Evolutionary conservation across 768 basidiomycete species (phyloP).

Genomic region (Boletellus emodensis): DNA sequence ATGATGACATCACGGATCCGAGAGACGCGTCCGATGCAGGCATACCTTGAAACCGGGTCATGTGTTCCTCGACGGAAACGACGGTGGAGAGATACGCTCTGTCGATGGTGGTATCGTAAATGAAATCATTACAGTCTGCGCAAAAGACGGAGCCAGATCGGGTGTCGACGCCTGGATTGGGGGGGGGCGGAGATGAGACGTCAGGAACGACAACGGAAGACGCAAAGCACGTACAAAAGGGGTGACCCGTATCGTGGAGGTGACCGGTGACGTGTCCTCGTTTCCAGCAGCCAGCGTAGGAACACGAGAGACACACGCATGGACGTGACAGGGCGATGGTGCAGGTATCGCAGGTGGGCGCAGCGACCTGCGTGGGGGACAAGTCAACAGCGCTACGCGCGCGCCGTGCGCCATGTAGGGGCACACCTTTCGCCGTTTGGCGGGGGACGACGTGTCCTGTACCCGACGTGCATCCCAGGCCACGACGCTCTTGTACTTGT

Average conservation of each 20-base stretch:
- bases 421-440: constrained; percentile 65
- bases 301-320: constrained; percentile 70
- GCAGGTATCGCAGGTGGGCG: constrained; percentile 65
- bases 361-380: constrained; percentile 38
- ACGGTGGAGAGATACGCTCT: constrained; percentile 40
- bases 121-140: constrained; percentile 66
- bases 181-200: not conserved
- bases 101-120: constrained; percentile 57
- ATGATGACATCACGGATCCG: not conserved
- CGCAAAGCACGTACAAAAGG: constrained; percentile 52
- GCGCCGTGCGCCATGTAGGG: not conserved
- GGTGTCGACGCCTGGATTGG: constrained; percentile 60
- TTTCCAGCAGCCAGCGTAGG: constrained; percentile 67
- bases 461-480: constrained; percentile 50
- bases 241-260: constrained; percentile 53
- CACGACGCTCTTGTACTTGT: constrained; percentile 52
- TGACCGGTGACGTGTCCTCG: constrained; percentile 56
- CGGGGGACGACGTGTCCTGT: constrained; percentile 44
- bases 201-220: not conserved
- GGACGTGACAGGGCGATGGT: constrained; percentile 53
- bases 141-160: constrained; percentile 77
- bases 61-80: constrained; percentile 56
- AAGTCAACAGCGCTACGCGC: not conserved
- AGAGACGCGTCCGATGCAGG: not conserved
- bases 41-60: constrained; percentile 49